These are phyloP conservation scores for Chlamydomonas sp. DNA, from an alignment of 139 green algal genomes.

Conservation along the genomic window DNA sequence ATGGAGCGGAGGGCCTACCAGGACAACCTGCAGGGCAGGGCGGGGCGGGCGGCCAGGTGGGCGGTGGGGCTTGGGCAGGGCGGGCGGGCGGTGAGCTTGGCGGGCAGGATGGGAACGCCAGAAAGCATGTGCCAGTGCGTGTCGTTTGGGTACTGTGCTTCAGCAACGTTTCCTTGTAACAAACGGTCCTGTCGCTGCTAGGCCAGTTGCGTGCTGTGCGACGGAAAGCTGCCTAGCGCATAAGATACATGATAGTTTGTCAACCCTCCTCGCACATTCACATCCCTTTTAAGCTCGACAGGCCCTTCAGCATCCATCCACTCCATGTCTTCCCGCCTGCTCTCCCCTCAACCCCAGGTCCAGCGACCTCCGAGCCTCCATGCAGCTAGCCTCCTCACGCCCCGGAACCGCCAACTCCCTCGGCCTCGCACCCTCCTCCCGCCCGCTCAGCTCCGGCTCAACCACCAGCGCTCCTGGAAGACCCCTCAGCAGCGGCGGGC, in stretches of 20 bases:
- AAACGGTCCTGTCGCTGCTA: neutral
- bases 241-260: no score
- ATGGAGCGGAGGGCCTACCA: slow-evolving; percentile 18
- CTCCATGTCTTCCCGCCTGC: neutral
- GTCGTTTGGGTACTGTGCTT: neutral
- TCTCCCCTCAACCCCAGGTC: neutral
- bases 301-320: neutral
- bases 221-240: no score
- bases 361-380: slow-evolving; percentile 1
- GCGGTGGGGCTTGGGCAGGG: no score
- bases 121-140: neutral
- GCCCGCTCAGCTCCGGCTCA: neutral
- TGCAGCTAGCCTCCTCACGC: neutral
- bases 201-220: neutral
- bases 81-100: neutral
- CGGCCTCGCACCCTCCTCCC: neutral
- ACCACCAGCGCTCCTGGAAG: neutral
- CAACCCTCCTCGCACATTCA: no score
- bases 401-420: neutral
- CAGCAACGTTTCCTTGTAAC: neutral
- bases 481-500: neutral
- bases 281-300: neutral
- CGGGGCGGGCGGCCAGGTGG: no score
- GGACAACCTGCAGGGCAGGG: no score
- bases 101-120: neutral